phyloP scores from a whole-genome alignment of 169 alveolate species.

The Eimeria tenella region DNA sequence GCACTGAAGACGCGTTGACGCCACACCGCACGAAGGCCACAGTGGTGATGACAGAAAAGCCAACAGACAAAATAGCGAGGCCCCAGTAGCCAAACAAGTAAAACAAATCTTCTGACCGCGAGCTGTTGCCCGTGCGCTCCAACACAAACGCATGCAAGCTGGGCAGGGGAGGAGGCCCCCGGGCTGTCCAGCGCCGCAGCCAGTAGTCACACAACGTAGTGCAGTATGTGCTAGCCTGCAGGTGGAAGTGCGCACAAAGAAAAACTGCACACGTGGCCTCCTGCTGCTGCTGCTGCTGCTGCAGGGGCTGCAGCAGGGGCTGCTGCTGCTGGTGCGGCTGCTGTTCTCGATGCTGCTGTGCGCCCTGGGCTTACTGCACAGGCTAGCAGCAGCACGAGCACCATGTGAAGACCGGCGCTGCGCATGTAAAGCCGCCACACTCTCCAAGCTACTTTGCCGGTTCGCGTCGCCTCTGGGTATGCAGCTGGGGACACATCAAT shows the following conservation, averaged over 20 bases:
- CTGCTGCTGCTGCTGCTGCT: conserved; percentile 23
- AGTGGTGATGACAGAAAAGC: conserved; percentile 13
- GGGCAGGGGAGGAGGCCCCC: conserved; percentile 37
- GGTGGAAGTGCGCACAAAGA: neutral
- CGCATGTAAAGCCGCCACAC: conserved; percentile 57
- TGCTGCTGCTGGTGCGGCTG: conserved; percentile 39
- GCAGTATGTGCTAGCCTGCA: conserved; percentile 50
- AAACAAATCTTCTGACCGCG: neutral
- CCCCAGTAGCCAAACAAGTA: conserved; percentile 38
- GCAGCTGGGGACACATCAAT: neutral
- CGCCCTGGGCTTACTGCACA: conserved; percentile 26
- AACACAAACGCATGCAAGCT: neutral
- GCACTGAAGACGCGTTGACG: conserved; percentile 27
- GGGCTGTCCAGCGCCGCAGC: conserved; percentile 43
- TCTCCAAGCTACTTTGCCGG: conserved; percentile 27
- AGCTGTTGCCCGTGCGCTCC: too few species aligned
- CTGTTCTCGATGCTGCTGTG: neutral
- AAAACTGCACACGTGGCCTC: neutral
- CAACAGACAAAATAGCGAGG: conserved; percentile 8
- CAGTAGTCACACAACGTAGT: conserved; percentile 37
- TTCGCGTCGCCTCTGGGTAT: conserved; percentile 26
- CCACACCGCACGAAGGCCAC: conserved; percentile 42
- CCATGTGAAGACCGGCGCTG: conserved; percentile 45
- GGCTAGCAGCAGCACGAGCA: conserved; percentile 16
- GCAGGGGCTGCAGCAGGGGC: neutral